Conservation (phyloP, 2,329 filamentous ascomycete species). For the Penicillium occitanis region DNA sequence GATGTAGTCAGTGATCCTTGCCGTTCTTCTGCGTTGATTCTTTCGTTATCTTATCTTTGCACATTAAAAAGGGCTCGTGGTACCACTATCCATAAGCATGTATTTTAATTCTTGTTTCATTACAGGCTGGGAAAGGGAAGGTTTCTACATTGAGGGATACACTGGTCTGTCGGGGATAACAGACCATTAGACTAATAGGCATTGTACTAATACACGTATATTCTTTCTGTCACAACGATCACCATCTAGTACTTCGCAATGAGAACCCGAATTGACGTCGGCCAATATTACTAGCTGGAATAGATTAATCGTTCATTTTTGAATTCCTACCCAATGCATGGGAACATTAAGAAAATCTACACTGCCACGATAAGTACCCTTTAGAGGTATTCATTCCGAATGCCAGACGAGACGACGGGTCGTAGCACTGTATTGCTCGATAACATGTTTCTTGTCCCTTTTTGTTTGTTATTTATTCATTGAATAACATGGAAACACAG, state of each 20-base stretch:
- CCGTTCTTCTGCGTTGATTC: background rate
- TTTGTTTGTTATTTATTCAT: constrained; percentile 19
- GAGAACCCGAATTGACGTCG: background rate
- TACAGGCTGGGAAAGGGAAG: constrained; percentile 1
- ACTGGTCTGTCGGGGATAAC: background rate
- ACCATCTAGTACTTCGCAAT: background rate
- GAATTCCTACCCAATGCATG: background rate
- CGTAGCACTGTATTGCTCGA: constrained; percentile 14
- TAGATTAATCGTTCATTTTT: background rate
- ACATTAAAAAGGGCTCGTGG: background rate
- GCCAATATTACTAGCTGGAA: background rate
- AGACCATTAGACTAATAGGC: background rate
- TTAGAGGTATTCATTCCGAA: background rate
- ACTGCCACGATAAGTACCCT: background rate
- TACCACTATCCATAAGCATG: background rate
- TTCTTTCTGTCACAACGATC: background rate
- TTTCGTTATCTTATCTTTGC: background rate
- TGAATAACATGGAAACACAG: constrained; percentile 21
- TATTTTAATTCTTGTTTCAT: background rate
- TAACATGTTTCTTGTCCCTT: constrained; percentile 7
- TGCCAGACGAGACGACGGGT: background rate
- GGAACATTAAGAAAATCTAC: background rate
- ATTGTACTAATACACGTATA: constrained; percentile 6
- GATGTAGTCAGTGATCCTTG: background rate
- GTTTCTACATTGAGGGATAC: background rate